A percentile compares a stretch with the other conserved stretches of the same genome.
phyloP scores from a whole-genome alignment of 1,284 basidiomycete genomes.

The Kwoniella shivajii region DNA sequence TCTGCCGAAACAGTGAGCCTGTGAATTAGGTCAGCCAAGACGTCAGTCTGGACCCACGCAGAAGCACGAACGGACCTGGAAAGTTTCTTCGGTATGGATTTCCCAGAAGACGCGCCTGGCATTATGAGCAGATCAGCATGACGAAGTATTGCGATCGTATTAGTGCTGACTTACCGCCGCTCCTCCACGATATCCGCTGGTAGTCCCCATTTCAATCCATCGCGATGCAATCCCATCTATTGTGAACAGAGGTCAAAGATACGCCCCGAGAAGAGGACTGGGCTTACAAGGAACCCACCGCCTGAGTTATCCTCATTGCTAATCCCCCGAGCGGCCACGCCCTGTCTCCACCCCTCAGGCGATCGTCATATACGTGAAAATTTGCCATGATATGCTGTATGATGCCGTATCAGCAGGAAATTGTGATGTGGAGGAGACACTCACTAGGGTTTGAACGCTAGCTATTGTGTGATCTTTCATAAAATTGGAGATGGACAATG shows the following conservation, averaged over 20 bases:
- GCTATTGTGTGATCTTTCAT: conserved; percentile 39
- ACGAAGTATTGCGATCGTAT: neutral
- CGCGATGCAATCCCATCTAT: conserved; percentile 47
- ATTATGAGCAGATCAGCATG: neutral
- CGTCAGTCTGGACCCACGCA: neutral
- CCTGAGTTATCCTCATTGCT: conserved; percentile 35
- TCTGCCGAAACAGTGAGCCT: neutral
- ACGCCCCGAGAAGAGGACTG: too few species aligned
- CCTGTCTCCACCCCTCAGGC: conserved; percentile 34
- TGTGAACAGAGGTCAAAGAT: neutral
- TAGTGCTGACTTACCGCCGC: conserved; percentile 17
- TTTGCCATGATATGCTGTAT: conserved; percentile 29
- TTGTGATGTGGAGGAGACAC: neutral
- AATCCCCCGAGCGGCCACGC: conserved; percentile 47
- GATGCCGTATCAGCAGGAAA: neutral
- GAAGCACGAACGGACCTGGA: conserved; percentile 38
- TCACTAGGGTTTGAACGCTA: conserved; percentile 31
- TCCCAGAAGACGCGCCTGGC: conserved; percentile 39
- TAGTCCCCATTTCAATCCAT: conserved; percentile 45
- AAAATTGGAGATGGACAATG: conserved; percentile 43
- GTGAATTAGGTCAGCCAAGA: neutral
- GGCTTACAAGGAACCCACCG: conserved; percentile 21
- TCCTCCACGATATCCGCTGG: conserved; percentile 35
- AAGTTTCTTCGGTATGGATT: conserved; percentile 25
- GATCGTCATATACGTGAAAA: conserved; percentile 28